These are phyloP conservation scores for Apophysomyces trapeziformis DNA, from an alignment of 371 early-diverging fungal genomes.

Conservation along the genomic window DNA sequence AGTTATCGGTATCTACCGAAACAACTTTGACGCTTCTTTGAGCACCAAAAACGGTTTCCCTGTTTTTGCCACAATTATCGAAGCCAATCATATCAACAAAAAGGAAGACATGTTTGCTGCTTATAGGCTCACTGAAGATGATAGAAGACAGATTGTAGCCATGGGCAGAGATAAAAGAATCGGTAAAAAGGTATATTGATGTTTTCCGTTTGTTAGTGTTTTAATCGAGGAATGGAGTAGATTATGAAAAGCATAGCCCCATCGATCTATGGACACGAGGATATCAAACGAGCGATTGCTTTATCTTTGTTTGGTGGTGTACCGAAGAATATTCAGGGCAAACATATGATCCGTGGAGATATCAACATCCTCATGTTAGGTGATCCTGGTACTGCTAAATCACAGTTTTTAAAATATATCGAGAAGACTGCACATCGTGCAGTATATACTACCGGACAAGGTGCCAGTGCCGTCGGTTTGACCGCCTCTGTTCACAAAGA, in stretches of 20 bases:
- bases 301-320: slow-evolving; percentile 98
- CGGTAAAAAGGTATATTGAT: slow-evolving; percentile 65
- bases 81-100: slow-evolving; percentile 92
- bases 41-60: slow-evolving; percentile 98
- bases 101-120: slow-evolving; percentile 89
- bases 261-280: slow-evolving; percentile 98
- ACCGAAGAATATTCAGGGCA: slow-evolving; percentile 90
- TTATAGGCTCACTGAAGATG: slow-evolving; percentile 90
- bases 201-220: not conserved
- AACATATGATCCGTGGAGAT: slow-evolving; percentile 97
- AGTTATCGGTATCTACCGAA: slow-evolving; percentile 97
- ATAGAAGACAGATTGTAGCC: slow-evolving; percentile 81
- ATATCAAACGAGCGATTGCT: slow-evolving; percentile 96
- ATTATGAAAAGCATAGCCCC: slow-evolving; percentile 98
- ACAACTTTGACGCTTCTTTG: slow-evolving; percentile 91
- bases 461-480: slow-evolving; percentile 99
- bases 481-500: slow-evolving; percentile 99
- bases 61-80: slow-evolving; percentile 96
- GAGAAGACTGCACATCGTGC: slow-evolving; percentile 96
- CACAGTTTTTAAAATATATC: slow-evolving; percentile 98
- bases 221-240: slow-evolving; percentile 30
- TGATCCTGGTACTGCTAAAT: slow-evolving; percentile 99
- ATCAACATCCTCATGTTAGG: slow-evolving; percentile 99
- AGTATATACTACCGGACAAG: slow-evolving; percentile 99
- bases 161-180: slow-evolving; percentile 85